A percentile compares a stretch with the other conserved stretches of the same genome.
phyloP scores from a whole-genome alignment of 75 land plant genomes.

The Pinus taeda region DNA sequence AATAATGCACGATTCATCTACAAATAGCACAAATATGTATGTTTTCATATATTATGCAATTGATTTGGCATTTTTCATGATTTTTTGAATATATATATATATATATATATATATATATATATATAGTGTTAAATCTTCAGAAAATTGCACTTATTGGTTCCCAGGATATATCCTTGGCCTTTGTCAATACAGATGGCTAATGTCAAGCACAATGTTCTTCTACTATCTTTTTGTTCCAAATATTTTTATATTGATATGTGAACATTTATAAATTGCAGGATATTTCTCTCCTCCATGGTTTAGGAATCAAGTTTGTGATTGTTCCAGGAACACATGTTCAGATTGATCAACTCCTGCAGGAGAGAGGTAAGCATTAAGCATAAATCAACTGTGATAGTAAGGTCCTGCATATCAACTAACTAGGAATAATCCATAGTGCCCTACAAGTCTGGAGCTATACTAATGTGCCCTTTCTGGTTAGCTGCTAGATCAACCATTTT shows the following conservation, averaged over 20 bases:
- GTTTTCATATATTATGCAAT: no score
- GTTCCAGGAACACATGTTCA: slow-evolving; percentile 95
- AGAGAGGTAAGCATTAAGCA: slow-evolving; percentile 56
- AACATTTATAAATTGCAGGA: slow-evolving; percentile 50
- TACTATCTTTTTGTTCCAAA: not conserved
- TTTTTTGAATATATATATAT: no score
- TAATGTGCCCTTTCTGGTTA: not conserved
- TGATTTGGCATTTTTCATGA: no score
- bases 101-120: no score
- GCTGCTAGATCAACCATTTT: not conserved
- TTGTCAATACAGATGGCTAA: not conserved
- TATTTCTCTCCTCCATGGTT: slow-evolving; percentile 86
- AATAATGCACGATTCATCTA: no score
- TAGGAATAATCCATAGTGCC: not conserved
- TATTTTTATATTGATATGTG: not conserved
- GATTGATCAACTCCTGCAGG: slow-evolving; percentile 76
- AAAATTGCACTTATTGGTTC: not conserved
- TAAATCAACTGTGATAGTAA: not conserved
- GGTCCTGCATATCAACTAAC: not conserved
- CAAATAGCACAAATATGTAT: no score
- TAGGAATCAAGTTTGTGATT: slow-evolving; percentile 87
- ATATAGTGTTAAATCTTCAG: not conserved
- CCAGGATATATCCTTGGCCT: not conserved
- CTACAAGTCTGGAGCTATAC: not conserved
- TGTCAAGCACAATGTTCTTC: not conserved